Conservation (phyloP, 306 rosid species). For the Fagus sylvatica region DNA sequence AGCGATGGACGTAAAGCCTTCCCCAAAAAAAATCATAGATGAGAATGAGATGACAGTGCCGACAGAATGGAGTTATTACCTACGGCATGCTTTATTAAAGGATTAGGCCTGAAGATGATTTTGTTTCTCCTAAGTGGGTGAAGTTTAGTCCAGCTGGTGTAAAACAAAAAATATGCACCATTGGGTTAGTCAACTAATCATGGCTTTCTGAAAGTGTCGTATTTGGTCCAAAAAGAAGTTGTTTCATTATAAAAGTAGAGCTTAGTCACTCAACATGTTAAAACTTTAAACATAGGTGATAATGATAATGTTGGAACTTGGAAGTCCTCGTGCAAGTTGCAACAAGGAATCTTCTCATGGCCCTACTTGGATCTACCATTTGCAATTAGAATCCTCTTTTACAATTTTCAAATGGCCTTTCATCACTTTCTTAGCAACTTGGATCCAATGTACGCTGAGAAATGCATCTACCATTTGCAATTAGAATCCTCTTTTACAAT, state of each 20-base stretch:
- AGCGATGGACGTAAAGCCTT: no score
- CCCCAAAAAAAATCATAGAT: no score
- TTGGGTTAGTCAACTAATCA: no score
- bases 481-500: not conserved
- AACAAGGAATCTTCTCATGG: not conserved
- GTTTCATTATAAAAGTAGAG: not conserved
- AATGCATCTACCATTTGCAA: not conserved
- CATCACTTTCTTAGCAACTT: not conserved
- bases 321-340: not conserved
- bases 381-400: not conserved
- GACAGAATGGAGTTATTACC: no score
- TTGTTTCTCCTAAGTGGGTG: no score
- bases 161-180: no score
- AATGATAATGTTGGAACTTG: not conserved
- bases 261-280: not conserved
- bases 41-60: no score
- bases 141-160: no score
- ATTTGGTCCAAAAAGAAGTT: constrained; percentile 2
- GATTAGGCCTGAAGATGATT: no score
- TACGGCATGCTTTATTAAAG: no score
- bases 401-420: not conserved
- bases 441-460: not conserved
- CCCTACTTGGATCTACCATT: not conserved
- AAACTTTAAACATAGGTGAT: not conserved
- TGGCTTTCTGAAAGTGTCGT: not conserved